These are phyloP conservation scores for Tilletia indica DNA, from an alignment of 1,284 basidiomycete genomes.

Conservation along the genomic window DNA sequence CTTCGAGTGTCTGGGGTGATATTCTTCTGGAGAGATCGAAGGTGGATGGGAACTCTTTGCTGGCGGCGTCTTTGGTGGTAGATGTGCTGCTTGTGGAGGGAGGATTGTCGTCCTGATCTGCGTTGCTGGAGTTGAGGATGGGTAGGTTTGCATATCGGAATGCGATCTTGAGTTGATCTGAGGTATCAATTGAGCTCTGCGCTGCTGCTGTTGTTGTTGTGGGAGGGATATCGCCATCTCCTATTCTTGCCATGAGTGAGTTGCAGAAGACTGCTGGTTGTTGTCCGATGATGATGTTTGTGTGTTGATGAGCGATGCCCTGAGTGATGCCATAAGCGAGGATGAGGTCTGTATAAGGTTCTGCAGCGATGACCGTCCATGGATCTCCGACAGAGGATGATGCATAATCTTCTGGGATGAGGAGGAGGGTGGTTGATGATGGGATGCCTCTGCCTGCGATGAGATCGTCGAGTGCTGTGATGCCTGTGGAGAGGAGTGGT, in stretches of 20 bases:
- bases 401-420: slow-evolving; percentile 63
- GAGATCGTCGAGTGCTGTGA: slow-evolving; percentile 92
- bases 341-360: slow-evolving; percentile 77
- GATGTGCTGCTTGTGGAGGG: slow-evolving; percentile 21
- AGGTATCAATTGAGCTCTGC: neutral
- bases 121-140: slow-evolving; percentile 65
- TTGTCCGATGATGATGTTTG: slow-evolving; percentile 65
- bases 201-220: neutral
- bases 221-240: slow-evolving; percentile 24
- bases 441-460: slow-evolving; percentile 84
- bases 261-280: slow-evolving; percentile 59
- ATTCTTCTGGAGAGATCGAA: slow-evolving; percentile 68
- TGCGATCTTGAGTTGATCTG: slow-evolving; percentile 60
- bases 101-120: too few relatives aligned
- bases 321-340: slow-evolving; percentile 85
- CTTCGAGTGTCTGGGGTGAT: slow-evolving; percentile 29
- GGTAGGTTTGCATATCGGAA: slow-evolving; percentile 94
- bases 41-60: slow-evolving; percentile 66
- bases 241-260: slow-evolving; percentile 44
- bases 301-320: slow-evolving; percentile 73
- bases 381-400: neutral
- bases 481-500: slow-evolving; percentile 76
- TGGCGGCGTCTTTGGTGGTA: neutral
- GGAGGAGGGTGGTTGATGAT: slow-evolving; percentile 70
- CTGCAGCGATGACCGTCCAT: slow-evolving; percentile 27